Evolutionary conservation across 176 grass and related monocot species (phyloP).

Genomic region (Musa itinerans): DNA sequence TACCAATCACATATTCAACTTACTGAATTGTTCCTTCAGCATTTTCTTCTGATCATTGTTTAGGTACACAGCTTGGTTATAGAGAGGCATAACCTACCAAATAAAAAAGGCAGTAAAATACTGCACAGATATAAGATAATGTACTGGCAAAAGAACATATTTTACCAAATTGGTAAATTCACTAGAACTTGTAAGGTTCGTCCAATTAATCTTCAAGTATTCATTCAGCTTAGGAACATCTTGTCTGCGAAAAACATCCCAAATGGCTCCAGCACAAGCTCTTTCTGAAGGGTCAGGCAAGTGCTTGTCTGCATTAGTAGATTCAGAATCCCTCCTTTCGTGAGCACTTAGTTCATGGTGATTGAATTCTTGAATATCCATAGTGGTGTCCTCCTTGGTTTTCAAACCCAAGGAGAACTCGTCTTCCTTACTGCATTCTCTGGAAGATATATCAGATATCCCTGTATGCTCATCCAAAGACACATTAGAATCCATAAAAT

Average conservation of each 20-base stretch:
- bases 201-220: slow-evolving; percentile 55
- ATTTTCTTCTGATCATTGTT: slow-evolving; percentile 57
- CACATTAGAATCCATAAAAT: slow-evolving; percentile 30
- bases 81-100: slow-evolving; percentile 51
- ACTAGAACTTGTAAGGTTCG: slow-evolving; percentile 37
- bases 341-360: slow-evolving; percentile 12
- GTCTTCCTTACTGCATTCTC: slow-evolving; percentile 10
- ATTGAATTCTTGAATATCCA: slow-evolving; percentile 19
- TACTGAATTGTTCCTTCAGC: slow-evolving; percentile 79
- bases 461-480: slow-evolving; percentile 26
- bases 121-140: background rate
- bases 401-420: slow-evolving; percentile 16
- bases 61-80: slow-evolving; percentile 63
- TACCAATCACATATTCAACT: slow-evolving; percentile 6
- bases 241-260: slow-evolving; percentile 86
- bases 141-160: background rate
- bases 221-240: slow-evolving; percentile 87
- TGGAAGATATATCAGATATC: slow-evolving; percentile 17
- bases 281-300: slow-evolving; percentile 26
- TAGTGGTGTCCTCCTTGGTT: slow-evolving; percentile 19
- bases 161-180: slow-evolving; percentile 50
- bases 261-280: slow-evolving; percentile 46
- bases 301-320: slow-evolving; percentile 26
- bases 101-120: slow-evolving; percentile 21
- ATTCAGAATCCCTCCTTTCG: slow-evolving; percentile 11